Evolutionary conservation across 1,284 basidiomycete genomes (phyloP).

Genomic region (Cryptococcus sp.): DNA sequence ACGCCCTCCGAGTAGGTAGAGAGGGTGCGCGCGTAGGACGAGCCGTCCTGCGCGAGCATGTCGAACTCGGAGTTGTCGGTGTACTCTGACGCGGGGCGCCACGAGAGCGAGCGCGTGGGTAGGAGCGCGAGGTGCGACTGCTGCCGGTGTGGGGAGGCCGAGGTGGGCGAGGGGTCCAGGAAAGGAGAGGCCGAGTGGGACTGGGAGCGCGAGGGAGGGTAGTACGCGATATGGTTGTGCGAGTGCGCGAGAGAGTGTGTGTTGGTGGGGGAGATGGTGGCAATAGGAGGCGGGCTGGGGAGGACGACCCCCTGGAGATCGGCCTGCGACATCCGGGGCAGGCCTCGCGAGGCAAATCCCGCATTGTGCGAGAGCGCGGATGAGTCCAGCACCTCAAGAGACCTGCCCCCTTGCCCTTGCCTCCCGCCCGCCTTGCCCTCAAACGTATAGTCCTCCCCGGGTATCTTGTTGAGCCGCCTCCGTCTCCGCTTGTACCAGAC

Average conservation of each 20-base stretch:
- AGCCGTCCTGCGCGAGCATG: slow-evolving; percentile 33
- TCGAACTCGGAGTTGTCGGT: slow-evolving; percentile 38
- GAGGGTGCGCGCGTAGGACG: slow-evolving; percentile 31
- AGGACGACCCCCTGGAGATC: background rate
- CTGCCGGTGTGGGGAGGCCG: background rate
- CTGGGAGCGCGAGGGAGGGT: background rate
- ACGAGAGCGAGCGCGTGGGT: background rate
- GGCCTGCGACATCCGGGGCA: background rate
- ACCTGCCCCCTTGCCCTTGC: background rate
- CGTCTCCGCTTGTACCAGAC: slow-evolving; percentile 7
- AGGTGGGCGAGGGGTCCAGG: background rate
- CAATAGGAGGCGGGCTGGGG: background rate
- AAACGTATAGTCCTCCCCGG: background rate
- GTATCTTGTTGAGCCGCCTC: slow-evolving; percentile 6
- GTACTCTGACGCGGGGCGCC: slow-evolving; percentile 18
- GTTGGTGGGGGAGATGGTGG: background rate
- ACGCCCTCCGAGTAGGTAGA: slow-evolving; percentile 24
- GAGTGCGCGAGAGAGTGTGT: background rate
- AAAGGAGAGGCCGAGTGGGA: background rate
- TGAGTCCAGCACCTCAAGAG: slow-evolving; percentile 2
- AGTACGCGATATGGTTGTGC: background rate
- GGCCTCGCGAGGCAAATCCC: background rate
- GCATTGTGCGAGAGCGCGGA: background rate
- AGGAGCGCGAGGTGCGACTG: background rate
- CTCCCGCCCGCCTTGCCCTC: background rate